phyloP scores from a whole-genome alignment of 192 early-diverging fungal species.

The Phycomyces nitens region DNA sequence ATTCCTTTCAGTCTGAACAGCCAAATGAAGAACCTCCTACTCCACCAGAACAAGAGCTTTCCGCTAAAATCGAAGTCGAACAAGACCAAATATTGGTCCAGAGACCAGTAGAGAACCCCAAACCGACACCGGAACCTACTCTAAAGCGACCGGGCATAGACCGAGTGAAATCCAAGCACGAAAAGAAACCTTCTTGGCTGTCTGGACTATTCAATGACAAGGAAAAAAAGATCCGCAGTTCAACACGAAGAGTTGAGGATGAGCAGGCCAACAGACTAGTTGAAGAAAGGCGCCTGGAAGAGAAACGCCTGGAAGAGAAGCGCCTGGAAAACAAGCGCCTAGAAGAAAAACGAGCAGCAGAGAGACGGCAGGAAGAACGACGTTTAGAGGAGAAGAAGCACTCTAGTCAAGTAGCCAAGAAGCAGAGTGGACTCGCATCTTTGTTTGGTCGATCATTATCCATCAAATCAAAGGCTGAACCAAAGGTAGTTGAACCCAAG shows the following conservation, averaged over 20 bases:
- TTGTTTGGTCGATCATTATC: background rate
- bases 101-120: background rate
- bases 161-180: background rate
- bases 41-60: background rate
- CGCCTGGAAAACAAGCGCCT: too few relatives aligned
- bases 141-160: background rate
- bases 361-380: background rate
- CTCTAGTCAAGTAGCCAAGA: background rate
- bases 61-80: background rate
- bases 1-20: background rate
- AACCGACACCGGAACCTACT: background rate
- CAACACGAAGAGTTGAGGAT: background rate
- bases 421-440: background rate
- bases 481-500: background rate
- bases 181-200: constrained; percentile 9
- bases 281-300: background rate
- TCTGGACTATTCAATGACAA: constrained; percentile 14
- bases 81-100: background rate
- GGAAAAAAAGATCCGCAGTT: background rate
- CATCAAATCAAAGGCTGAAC: background rate
- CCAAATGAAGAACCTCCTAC: background rate
- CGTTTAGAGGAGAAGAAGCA: constrained; percentile 3
- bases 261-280: background rate
- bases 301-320: background rate
- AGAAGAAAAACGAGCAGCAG: too few relatives aligned